These are phyloP conservation scores for Bipolaris zeicola DNA, from an alignment of 2,329 filamentous ascomycete species.

Conservation along the genomic window DNA sequence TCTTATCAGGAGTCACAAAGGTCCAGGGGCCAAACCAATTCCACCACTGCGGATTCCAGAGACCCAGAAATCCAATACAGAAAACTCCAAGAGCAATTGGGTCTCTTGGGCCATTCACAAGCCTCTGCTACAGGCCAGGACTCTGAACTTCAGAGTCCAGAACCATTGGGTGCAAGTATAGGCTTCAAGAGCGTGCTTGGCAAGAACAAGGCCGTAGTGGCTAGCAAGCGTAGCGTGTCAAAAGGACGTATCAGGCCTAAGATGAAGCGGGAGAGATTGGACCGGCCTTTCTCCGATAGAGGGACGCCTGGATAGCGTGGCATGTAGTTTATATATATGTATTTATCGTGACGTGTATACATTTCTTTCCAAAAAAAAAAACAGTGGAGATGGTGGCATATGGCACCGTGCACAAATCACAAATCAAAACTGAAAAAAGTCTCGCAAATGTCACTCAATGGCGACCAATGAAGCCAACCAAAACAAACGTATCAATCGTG, in stretches of 20 bases:
- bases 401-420: too few species aligned
- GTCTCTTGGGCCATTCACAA: slow-evolving; percentile 3
- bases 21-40: not conserved
- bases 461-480: too few species aligned
- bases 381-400: too few species aligned
- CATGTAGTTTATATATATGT: not conserved
- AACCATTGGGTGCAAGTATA: not conserved
- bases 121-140: not conserved
- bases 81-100: slow-evolving; percentile 18
- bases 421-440: too few species aligned
- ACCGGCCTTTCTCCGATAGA: slow-evolving; percentile 1
- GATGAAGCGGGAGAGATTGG: slow-evolving; percentile 1
- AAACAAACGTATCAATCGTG: too few species aligned
- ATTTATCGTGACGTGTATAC: not conserved
- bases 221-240: not conserved
- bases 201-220: not conserved
- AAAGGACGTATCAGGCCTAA: slow-evolving; percentile 1
- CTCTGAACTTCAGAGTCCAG: not conserved
- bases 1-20: not conserved
- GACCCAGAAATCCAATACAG: slow-evolving; percentile 22
- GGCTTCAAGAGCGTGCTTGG: slow-evolving; percentile 9
- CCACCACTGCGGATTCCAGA: not conserved
- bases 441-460: too few species aligned
- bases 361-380: too few species aligned
- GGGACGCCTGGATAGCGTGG: not conserved